Evolutionary conservation across 2,329 filamentous ascomycete genomes (phyloP).

Genomic region (Corniculantispora saksenae): DNA sequence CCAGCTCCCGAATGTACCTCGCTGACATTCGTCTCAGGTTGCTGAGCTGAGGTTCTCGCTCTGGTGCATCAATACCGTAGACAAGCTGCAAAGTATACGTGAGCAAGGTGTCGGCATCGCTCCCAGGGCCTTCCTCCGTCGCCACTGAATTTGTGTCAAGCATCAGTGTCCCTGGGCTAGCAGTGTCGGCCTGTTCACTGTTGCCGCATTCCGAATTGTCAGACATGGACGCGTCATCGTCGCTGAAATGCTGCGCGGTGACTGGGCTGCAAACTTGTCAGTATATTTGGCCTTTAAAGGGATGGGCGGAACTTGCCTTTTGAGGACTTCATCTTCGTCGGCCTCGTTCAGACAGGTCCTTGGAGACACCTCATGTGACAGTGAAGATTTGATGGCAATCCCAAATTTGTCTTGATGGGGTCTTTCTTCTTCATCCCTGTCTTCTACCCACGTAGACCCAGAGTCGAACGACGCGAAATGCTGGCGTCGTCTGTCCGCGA

Average conservation of each 20-base stretch:
- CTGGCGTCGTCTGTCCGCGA: constrained; percentile 23
- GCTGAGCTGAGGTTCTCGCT: constrained; percentile 21
- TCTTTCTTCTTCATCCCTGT: constrained; percentile 32
- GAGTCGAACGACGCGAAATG: constrained; percentile 36
- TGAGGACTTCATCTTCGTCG: not conserved
- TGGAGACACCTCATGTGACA: not conserved
- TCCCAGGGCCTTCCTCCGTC: constrained; percentile 33
- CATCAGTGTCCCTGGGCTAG: not conserved
- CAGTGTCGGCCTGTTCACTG: constrained; percentile 21
- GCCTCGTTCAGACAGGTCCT: not conserved
- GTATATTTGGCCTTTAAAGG: not conserved
- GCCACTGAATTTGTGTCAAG: constrained; percentile 23
- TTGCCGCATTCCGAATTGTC: not conserved
- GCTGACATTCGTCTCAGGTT: constrained; percentile 32
- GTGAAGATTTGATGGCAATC: not conserved
- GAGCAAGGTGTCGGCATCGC: constrained; percentile 38
- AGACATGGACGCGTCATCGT: not conserved
- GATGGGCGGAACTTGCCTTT: not conserved
- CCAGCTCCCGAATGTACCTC: constrained; percentile 36
- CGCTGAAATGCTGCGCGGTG: not conserved
- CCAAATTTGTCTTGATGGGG: not conserved
- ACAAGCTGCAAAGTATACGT: constrained; percentile 39
- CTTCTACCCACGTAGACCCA: constrained; percentile 41
- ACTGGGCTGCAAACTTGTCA: not conserved
- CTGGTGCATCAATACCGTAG: constrained; percentile 40